Base-by-base conservation (phyloP, 1,284 basidiomycete genomes). In the Psilocybe mexicana region DNA sequence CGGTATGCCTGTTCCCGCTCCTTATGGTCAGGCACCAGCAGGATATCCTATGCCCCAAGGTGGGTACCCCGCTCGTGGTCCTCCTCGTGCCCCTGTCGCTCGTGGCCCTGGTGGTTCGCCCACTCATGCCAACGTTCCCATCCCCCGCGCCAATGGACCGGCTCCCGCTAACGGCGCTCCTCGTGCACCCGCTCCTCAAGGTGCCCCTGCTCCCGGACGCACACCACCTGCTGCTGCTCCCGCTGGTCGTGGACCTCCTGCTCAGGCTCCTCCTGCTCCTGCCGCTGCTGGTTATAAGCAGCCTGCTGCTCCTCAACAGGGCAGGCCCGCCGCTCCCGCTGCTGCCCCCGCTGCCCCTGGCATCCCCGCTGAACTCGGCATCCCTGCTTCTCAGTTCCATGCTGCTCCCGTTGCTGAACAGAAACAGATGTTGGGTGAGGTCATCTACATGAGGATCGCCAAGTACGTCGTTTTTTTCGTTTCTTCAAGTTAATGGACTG, bases 341-440 rank as follows among this genome's bases (percentile, higher is more conserved):
- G 72, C 72, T 59, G 75, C 75, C 55, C 76, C 61, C 26, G 62
- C 61, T 26, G 49, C 67, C 45, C 64, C 72, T 36, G 67, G 76
- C 30, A 68, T 77, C 44, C 62, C 76, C 44, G 80, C 82, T 11
- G 76, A 73, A 62, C 79, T 82, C 44, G 65, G 70, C 25, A 71
- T 89, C 67, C 81, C 80, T 45, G 65, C 84, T 49, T 71, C 79
- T 53, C 76, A 86, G 28, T 84, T 98, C 60, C 88, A 89, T 55
- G 85, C 78, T 67, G 89, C 88, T 23, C 81, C 85, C 49, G 89
- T 93, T 49, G 85, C 88, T 79, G 94, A 96, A 75, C 94, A 96
- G 83, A 98, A 97, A 83, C 95, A 97, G 76, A 93, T 95, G 89
- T 82, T 97, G 57, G 94, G 94, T 68, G 94, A 97, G 77, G 85